Conservation (phyloP, 192 early-diverging fungal species). For the Chytriomyces confervae region DNA sequence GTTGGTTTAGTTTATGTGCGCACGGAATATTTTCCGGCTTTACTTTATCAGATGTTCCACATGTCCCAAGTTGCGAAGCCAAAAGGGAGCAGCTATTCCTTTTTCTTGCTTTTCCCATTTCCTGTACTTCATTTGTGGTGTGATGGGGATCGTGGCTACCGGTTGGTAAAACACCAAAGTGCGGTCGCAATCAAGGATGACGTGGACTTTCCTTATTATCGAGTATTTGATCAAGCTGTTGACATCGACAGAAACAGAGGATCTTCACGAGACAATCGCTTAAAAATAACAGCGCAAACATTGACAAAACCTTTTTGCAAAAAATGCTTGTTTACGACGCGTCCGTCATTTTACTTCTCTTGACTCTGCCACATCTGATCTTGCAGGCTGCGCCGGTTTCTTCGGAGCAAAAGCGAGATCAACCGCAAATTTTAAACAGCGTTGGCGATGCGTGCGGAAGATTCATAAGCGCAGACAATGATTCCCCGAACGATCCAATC, state of each 20-base stretch:
- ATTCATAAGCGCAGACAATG: no score
- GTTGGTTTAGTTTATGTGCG: not conserved
- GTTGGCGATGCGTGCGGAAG: no score
- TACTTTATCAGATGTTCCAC: not conserved
- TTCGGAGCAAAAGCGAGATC: no score
- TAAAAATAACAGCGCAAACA: no score
- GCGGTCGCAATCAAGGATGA: not conserved
- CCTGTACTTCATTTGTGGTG: not conserved
- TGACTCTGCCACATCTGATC: no score
- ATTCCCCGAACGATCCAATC: not conserved
- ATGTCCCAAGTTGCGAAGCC: not conserved
- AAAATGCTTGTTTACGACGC: no score
- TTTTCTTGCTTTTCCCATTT: not conserved
- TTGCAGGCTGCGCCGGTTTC: no score
- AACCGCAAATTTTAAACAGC: no score
- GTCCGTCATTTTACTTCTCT: no score
- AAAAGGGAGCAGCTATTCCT: not conserved
- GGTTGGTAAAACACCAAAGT: not conserved
- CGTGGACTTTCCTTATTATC: not conserved
- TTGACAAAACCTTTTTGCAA: no score
- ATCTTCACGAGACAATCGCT: not conserved
- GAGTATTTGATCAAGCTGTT: not conserved
- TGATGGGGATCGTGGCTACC: not conserved
- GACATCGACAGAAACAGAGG: not conserved
- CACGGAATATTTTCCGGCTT: not conserved